Conservation (phyloP, 805 yeast species). For the Candida ovalis region DNA sequence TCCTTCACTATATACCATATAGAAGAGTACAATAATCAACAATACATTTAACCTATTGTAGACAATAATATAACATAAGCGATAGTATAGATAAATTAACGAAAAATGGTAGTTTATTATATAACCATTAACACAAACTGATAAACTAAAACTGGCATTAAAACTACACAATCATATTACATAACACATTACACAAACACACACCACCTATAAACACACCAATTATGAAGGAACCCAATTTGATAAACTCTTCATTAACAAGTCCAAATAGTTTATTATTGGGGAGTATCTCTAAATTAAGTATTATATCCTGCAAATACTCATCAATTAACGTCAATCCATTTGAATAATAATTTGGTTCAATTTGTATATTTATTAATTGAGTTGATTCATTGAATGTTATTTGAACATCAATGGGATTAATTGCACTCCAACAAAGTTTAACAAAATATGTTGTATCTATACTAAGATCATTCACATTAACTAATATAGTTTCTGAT, state of each 20-base stretch:
- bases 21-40: no score
- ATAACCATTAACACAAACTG: no score
- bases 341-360: constrained; percentile 20
- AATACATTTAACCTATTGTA: no score
- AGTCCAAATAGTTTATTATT: constrained; percentile 6
- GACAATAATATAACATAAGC: no score
- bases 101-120: no score
- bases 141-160: no score
- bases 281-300: constrained; percentile 12
- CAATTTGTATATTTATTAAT: constrained; percentile 10
- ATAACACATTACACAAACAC: neutral
- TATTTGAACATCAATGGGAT: constrained; percentile 20
- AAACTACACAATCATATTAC: neutral
- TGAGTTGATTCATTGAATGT: neutral
- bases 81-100: no score
- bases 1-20: no score
- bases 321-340: constrained; percentile 5
- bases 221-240: constrained; percentile 6
- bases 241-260: constrained; percentile 10
- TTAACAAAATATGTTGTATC: constrained; percentile 6
- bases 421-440: constrained; percentile 27
- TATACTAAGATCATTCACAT: neutral
- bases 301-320: constrained; percentile 9
- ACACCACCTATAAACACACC: constrained; percentile 6
- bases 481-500: constrained; percentile 3